A percentile compares a stretch with the other conserved stretches of the same genome.
Evolutionary conservation across 257 asterid species (phyloP).

Genomic region (Nicotiana attenuata): DNA sequence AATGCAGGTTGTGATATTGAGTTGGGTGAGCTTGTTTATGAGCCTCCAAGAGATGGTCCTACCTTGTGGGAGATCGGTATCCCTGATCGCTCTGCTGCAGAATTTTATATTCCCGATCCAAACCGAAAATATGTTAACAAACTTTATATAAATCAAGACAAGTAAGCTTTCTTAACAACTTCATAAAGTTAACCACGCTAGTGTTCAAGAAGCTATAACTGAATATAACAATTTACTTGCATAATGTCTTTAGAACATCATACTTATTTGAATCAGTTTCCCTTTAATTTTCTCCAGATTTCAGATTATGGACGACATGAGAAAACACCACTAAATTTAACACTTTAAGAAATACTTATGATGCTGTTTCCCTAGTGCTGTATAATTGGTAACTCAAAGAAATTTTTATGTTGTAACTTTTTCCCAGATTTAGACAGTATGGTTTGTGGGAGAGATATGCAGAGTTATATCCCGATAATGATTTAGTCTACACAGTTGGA

Average conservation of each 20-base stretch:
- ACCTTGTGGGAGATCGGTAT: constrained; percentile 88
- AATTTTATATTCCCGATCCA: constrained; percentile 78
- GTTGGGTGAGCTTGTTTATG: constrained; percentile 47
- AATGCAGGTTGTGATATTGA: constrained; percentile 39
- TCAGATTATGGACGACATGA: too few relatives aligned
- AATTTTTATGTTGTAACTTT: background rate
- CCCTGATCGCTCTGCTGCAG: constrained; percentile 88
- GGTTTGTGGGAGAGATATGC: constrained; percentile 88
- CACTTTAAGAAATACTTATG: too few relatives aligned
- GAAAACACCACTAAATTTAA: too few relatives aligned
- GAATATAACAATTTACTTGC: background rate
- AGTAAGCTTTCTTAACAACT: too few relatives aligned
- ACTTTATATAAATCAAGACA: constrained; percentile 37
- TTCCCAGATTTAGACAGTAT: constrained; percentile 72
- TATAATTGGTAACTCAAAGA: background rate
- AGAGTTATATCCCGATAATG: constrained; percentile 55
- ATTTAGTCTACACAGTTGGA: constrained; percentile 67
- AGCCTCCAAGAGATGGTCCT: constrained; percentile 74
- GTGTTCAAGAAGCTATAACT: background rate
- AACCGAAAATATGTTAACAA: constrained; percentile 56
- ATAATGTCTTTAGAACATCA: too few relatives aligned
- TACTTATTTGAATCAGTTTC: too few relatives aligned
- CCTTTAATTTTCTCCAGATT: too few relatives aligned
- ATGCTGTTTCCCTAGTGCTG: background rate
- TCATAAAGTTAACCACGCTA: too few relatives aligned